Conservation (phyloP, 192 early-diverging fungal genomes). For the Entophlyctis luteolus region DNA sequence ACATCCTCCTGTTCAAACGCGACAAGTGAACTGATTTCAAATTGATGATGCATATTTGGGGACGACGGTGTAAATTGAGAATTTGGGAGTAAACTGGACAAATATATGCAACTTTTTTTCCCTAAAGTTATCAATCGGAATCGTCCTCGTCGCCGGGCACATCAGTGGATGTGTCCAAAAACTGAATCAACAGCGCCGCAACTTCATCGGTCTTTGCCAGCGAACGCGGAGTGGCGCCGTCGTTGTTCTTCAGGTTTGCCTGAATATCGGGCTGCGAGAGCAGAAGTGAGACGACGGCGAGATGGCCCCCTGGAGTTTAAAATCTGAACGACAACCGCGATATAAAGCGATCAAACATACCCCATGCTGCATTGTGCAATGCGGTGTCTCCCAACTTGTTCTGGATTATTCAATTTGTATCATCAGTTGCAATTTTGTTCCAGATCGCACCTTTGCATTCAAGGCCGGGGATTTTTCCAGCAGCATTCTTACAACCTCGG, state of each 20-base stretch:
- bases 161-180: background rate
- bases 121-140: conserved; percentile 17
- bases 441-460: too few relatives aligned
- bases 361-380: conserved; percentile 52
- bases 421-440: too few relatives aligned
- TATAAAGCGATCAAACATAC: conserved; percentile 22
- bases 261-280: conserved; percentile 36
- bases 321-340: background rate
- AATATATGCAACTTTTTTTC: too few relatives aligned
- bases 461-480: conserved; percentile 35
- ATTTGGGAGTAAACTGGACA: too few relatives aligned
- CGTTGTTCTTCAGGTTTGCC: conserved; percentile 41
- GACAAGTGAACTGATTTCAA: conserved; percentile 18
- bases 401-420: conserved; percentile 22
- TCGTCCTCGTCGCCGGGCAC: conserved; percentile 21
- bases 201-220: conserved; percentile 46
- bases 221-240: conserved; percentile 34
- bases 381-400: conserved; percentile 59
- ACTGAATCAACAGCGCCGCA: conserved; percentile 41
- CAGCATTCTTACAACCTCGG: conserved; percentile 40
- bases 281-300: conserved; percentile 30
- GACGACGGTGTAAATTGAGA: too few relatives aligned
- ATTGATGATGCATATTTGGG: too few relatives aligned
- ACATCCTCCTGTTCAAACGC: conserved; percentile 33
- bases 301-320: conserved; percentile 32